Base-by-base conservation (phyloP, 1,139 yeast genomes). In the Lodderomyces elongisporus region DNA sequence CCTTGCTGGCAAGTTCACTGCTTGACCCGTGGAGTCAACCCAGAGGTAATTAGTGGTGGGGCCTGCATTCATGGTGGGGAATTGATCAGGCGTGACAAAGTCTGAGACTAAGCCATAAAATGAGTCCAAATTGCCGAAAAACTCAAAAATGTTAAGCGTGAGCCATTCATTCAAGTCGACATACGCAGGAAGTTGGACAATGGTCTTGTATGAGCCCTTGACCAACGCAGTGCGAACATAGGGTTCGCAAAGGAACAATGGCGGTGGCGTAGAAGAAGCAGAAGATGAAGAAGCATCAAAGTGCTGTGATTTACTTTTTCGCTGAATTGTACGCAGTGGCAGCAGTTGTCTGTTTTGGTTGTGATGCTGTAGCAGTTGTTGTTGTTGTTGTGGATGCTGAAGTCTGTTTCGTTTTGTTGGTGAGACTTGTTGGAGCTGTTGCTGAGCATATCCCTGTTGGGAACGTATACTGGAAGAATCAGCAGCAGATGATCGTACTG, bases 91-190 rank as follows among this genome's bases (percentile, higher is more conserved):
- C 1, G 95, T 85, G 31, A 88, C 85, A 47, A 84, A 87, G 47
- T 89, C 97, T 3, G 88, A 76, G 32, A 91, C 74, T 13, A 88
- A 85, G 1, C 93, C 95, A 54, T 85, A 88, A 49, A 89, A 87
- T 52, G 85, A 91, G 47, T 85, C 84, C 43, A 91, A 60, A 51
- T 87, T 85, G 37, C 85, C 83, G 64, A 81, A 88, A 47, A 85
- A 77, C 57, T 91, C 98, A 58, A 89, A 89, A 8, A 87, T 79
- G 54, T 89, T 91, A 35, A 93, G 70, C 1, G 97, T 96, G 15
- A 91, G 69, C 99, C 99, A 91, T 56, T 91, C 99, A 33, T 89
- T 85, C 41, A 77, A 71, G 51, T 93, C 97, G 16, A 93, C 97
- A 52, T 89, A 91, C 54, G 85, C 87, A 16, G 99, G 98, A 20